Evolutionary conservation across 495 filamentous ascomycete species (phyloP), one percentile per base, ranked within the genome.

Genomic region (Platismatia glauca): DNA sequence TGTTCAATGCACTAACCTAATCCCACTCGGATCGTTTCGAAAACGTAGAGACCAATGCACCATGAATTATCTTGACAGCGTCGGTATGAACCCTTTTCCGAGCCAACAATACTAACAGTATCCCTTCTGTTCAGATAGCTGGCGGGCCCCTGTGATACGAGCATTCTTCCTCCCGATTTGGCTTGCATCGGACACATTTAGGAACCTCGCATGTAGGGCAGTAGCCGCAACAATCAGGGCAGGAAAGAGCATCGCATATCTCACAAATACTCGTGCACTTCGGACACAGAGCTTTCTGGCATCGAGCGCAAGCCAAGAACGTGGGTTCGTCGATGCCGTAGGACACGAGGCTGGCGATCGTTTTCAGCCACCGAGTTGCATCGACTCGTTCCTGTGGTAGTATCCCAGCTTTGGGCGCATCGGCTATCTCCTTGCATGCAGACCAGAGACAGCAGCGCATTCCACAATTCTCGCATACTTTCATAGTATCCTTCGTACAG

Each of bases 131-230:
- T 53, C 50, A 53, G n/a, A 20, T 33, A 4, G 5, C 24, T 20
- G 50, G 50, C 7, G 50, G 50, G 6, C 50, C 50, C 0, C 1
- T 18, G 50, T 53, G 50, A 15, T 59, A 41, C 24, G 29, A 59
- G 58, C 58, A 34, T 33, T 12, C 11, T 7, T 46, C 29, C n/a
- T 44, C 5, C 9, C 31, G 29, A 16, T 7, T 27, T 0, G 53
- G 59, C 18, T 37, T 48, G 43, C 52, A 62, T 34, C 15, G 34
- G 22, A 57, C 13, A 62, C 73, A 76, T 44, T 70, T 68, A 22
- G 73, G 63, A 61, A 73, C 70, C 12, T 62, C 63, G 48, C 74
- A 75, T 37, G 59, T 64, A 1, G 71, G 69, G 60, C 74, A 76
- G 9, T 62, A 50, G 12, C 74, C 72, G 53, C 69, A 72, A 56